Conservation (phyloP, 2,329 filamentous ascomycete genomes). For the Diplodia corticola region DNA sequence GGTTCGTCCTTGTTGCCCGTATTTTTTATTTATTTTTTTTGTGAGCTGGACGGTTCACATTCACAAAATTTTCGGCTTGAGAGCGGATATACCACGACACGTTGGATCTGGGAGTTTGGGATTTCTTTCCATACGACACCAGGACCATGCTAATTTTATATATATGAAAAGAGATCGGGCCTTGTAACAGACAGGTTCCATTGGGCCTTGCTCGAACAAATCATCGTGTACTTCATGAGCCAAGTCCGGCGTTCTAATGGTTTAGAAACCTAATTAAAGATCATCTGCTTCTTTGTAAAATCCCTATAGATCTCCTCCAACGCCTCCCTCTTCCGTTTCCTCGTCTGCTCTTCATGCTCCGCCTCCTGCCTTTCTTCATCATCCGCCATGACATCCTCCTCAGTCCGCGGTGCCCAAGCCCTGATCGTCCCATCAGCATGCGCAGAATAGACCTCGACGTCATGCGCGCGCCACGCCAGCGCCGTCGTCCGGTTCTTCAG, state of each 20-base stretch:
- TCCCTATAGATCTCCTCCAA: conserved; percentile 65
- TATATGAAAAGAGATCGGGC: background rate
- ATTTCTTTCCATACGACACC: background rate
- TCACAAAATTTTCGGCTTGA: too few relatives aligned
- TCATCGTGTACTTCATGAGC: background rate
- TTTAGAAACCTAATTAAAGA: background rate
- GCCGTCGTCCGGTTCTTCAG: conserved; percentile 63
- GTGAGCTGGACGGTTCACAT: background rate
- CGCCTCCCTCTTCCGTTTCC: conserved; percentile 69
- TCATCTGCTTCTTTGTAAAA: conserved; percentile 19
- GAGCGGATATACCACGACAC: background rate
- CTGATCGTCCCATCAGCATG: conserved; percentile 83
- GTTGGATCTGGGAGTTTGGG: background rate
- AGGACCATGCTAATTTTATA: background rate
- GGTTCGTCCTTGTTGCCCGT: background rate
- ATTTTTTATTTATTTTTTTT: too few relatives aligned
- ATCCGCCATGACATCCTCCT: conserved; percentile 47
- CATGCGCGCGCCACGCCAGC: conserved; percentile 72
- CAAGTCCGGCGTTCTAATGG: background rate
- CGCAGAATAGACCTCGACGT: conserved; percentile 75
- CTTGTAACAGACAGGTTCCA: background rate
- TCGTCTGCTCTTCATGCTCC: conserved; percentile 39
- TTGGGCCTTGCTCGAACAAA: too few relatives aligned
- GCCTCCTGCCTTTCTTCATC: conserved; percentile 44
- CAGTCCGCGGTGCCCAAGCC: conserved; percentile 69